These are phyloP conservation scores for Boletus coccyginus DNA, from an alignment of 768 basidiomycete species.

Conservation along the genomic window DNA sequence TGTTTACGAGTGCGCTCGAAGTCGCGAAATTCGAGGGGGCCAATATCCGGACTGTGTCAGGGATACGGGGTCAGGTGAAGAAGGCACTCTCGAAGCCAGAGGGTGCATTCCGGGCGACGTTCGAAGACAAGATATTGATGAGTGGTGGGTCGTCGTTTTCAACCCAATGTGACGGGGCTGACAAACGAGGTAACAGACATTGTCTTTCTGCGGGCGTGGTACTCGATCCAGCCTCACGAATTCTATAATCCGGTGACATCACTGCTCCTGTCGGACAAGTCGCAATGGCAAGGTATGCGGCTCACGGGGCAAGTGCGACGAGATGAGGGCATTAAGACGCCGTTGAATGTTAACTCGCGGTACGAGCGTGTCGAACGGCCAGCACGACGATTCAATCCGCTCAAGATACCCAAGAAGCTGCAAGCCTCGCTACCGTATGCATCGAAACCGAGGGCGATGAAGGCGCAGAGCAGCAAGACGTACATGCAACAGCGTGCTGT, in stretches of 20 bases:
- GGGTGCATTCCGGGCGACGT: constrained; percentile 93
- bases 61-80: constrained; percentile 95
- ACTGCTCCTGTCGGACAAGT: constrained; percentile 78
- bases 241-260: constrained; percentile 98
- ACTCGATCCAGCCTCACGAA: constrained; percentile 90
- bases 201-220: constrained; percentile 95
- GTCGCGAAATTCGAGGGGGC: constrained; percentile 99
- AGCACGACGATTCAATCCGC: constrained; percentile 84
- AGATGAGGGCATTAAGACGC: constrained; percentile 84
- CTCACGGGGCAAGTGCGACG: constrained; percentile 89
- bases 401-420: constrained; percentile 86
- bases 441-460: constrained; percentile 85
- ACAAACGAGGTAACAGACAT: constrained; percentile 57
- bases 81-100: constrained; percentile 94
- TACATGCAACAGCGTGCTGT: constrained; percentile 95
- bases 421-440: constrained; percentile 90
- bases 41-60: constrained; percentile 92
- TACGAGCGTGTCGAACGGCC: constrained; percentile 83
- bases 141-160: constrained; percentile 63
- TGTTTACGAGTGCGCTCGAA: constrained; percentile 92
- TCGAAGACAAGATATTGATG: constrained; percentile 96
- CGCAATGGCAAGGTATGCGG: constrained; percentile 91
- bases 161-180: not conserved
- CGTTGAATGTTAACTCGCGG: constrained; percentile 75
- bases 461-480: constrained; percentile 69